Conservation (phyloP, 768 basidiomycete species). For the Suillus alpinus region DNA sequence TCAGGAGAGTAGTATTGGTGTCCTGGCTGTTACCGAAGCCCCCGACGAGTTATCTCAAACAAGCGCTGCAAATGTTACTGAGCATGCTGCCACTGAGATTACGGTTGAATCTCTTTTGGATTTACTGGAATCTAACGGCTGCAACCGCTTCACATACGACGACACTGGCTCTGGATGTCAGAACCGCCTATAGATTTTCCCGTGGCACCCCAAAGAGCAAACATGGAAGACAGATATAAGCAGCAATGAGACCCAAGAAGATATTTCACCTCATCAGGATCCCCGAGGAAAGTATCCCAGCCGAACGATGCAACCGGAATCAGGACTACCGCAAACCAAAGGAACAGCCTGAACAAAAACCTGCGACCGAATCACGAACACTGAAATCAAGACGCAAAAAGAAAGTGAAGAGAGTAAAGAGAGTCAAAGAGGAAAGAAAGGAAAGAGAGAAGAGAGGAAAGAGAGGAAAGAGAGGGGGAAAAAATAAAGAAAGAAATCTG, state of each 20-base stretch:
- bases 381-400: no score
- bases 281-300: not conserved
- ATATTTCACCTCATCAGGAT: not conserved
- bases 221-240: no score
- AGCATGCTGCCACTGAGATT: not conserved
- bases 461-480: not conserved
- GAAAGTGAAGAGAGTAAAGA: not conserved
- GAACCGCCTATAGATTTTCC: no score
- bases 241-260: not conserved
- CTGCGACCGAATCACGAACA: not conserved
- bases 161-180: constrained; percentile 2
- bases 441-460: not conserved
- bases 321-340: not conserved
- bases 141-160: not conserved
- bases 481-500: not conserved
- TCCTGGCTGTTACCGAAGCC: not conserved
- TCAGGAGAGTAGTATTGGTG: not conserved
- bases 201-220: no score
- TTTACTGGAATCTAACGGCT: not conserved
- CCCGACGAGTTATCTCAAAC: not conserved
- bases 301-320: not conserved
- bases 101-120: not conserved
- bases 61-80: not conserved
- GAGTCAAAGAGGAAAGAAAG: not conserved
- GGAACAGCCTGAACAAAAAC: not conserved